Percentiles rank a stretch among this genome's conserved stretches.
Evolutionary conservation across 352 stramenopile species (phyloP).

Genomic region (Globisporangium okanoganense): DNA sequence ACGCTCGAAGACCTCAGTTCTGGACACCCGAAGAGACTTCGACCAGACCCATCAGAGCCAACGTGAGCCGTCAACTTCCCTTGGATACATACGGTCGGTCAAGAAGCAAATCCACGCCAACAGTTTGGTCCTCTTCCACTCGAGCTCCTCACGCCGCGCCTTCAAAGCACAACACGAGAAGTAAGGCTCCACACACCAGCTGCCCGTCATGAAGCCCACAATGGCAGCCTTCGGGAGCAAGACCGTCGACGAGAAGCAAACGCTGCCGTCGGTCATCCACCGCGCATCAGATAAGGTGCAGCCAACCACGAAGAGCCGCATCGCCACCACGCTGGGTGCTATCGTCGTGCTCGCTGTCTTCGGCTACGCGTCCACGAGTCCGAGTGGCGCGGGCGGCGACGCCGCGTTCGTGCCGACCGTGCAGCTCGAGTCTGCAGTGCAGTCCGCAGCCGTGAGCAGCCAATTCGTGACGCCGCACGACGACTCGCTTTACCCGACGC

Average conservation of each 20-base stretch:
- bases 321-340: constrained; percentile 30
- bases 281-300: constrained; percentile 30
- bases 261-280: constrained; percentile 5
- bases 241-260: not conserved
- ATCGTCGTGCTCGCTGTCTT: constrained; percentile 35
- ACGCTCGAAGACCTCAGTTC: not conserved
- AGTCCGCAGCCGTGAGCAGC: constrained; percentile 17
- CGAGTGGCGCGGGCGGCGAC: not conserved
- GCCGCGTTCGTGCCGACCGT: constrained; percentile 14
- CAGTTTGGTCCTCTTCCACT: not conserved
- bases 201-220: not conserved
- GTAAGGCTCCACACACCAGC: not conserved
- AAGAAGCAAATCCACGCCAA: not conserved
- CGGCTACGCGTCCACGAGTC: constrained; percentile 34
- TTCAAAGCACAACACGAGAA: not conserved
- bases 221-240: not conserved
- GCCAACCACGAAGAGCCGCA: constrained; percentile 20
- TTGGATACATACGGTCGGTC: not conserved
- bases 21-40: not conserved
- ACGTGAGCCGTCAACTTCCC: not conserved
- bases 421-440: constrained; percentile 25
- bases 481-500: constrained; percentile 36
- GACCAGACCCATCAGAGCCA: not conserved
- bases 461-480: constrained; percentile 31
- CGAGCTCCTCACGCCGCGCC: not conserved